A percentile compares a stretch with the other conserved stretches of the same genome.
Conservation (phyloP, 2,329 filamentous ascomycete species). For the Aspergillus flavus region DNA sequence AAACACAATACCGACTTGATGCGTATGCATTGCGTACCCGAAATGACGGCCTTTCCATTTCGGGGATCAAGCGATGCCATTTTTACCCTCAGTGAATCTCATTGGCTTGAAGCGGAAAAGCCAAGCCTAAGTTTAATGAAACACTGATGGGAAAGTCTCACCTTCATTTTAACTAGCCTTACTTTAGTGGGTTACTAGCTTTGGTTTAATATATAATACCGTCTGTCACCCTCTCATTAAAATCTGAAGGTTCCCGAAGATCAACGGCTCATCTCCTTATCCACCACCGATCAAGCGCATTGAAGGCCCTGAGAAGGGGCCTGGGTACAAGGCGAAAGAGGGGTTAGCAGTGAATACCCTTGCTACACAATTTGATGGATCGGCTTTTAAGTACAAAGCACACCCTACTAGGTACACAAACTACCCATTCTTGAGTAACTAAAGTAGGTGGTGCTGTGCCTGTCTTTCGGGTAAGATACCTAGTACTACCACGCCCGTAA, state of each 20-base stretch:
- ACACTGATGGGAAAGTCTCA: constrained; percentile 12
- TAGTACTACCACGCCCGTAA: not conserved
- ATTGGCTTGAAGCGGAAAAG: constrained; percentile 11
- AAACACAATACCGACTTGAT: not conserved
- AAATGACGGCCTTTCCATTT: constrained; percentile 2
- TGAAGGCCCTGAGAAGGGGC: not conserved
- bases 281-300: not conserved
- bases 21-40: constrained; percentile 4
- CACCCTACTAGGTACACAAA: not conserved
- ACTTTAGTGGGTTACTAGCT: not conserved
- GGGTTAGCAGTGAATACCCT: not conserved
- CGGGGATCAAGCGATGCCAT: not conserved
- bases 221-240: not conserved
- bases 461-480: not conserved
- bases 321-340: not conserved
- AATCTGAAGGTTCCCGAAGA: not conserved
- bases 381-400: not conserved
- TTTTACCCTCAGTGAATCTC: not conserved
- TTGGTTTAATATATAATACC: constrained; percentile 2
- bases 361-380: no score
- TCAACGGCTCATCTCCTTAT: not conserved
- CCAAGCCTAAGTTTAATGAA: constrained; percentile 21
- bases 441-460: not conserved
- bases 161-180: constrained; percentile 3
- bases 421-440: not conserved